Base-by-base conservation (phyloP, 305 asterid genomes). In the Fraxinus greggii region DNA sequence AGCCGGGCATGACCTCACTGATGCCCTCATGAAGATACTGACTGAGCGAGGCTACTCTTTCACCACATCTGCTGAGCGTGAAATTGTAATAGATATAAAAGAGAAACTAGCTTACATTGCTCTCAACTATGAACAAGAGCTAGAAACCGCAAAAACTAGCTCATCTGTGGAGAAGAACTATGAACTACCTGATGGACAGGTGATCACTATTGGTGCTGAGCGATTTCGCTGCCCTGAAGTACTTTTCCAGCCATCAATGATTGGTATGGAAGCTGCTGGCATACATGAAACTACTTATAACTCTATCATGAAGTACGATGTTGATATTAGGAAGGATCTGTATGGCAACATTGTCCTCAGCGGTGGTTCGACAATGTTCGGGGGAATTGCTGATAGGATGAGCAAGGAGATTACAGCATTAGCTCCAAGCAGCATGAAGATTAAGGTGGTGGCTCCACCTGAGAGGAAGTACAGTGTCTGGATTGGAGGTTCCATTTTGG, bases 51-150 rank as follows among this genome's bases (percentile, higher is more conserved):
- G 94, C 38, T 93, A 92, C 91, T 84, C 89, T 72, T 90, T 91
- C 91, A 92, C 95, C 13, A 90, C 94, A 3, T 80, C 91, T 29
- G 95, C 95, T 1, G 95, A 92, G 88, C 92, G 93, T 31, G 97
- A 93, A 91, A 93, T 91, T 79, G 97, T 92, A 78, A 86, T 95
- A 80, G 94, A 92, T 82, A 87, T 92, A 65, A 93, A 93, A 79
- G 98, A 93, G 90, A 93, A 93, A 85, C 88, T 93, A 23, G 91
- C 97, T n/a, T 93, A 92, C 88, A 92, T 93, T 81, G 97, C 97
- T 26, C 95, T 92, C 1, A 97, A 93, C 77, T 92, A 89, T 9
- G 97, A 92, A 80, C 98, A 93, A 84, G 98, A 92, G 86, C 89
- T 92, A 5, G 98, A 93, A 77, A 91, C 92, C n/a, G 76, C 97